Evolutionary conservation across 1,139 yeast species (phyloP), one percentile per base, ranked within the genome.

Genomic region (Suhomyces yuchorum): DNA sequence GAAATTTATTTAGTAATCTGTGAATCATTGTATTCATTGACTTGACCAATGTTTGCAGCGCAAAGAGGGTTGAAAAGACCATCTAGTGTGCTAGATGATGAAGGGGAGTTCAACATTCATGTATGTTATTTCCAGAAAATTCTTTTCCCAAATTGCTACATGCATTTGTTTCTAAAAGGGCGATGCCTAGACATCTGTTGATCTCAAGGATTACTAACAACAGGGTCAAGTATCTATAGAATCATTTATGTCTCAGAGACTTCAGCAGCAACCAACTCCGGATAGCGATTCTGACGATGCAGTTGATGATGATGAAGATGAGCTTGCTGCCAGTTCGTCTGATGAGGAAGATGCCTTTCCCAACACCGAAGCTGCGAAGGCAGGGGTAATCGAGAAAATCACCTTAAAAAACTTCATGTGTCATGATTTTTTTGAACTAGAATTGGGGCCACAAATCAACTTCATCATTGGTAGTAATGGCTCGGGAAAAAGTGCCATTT

Each of bases 391-490:
- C 35, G 79, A 80, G 54, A 74, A 71, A 47, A 73, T 88, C 3
- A 73, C 75, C 14, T 66, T 88, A 19, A 75, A 77, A 53, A 87
- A 87, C 65, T 88, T 88, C 63, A 87, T 87, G 80, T 74, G 98
- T 81, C 99, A 93, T 60, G 85, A 82, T 42, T 82, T 87, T 46
- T 87, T 95, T 59, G 84, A 82, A 48, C 68, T 93, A 15, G 80
- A 78, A 2, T 75, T 95, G 37, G 96, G 96, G 0, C 96, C 96
- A 0, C 82, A 86, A 49, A 77, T 93, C 54, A 95, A 93, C 65
- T 90, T 95, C 60, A 89, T 95, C 49, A 88, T 91, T 33, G 99
- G 99, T 11, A 80, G 88, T 54, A 95, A 95, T 60, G 99, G 99
- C 2, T 85, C 96, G 30, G 99, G 99, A 28, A 95, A 95, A 62